These are phyloP conservation scores for Podila verticillata DNA, from an alignment of 192 early-diverging fungal genomes.

Conservation along the genomic window DNA sequence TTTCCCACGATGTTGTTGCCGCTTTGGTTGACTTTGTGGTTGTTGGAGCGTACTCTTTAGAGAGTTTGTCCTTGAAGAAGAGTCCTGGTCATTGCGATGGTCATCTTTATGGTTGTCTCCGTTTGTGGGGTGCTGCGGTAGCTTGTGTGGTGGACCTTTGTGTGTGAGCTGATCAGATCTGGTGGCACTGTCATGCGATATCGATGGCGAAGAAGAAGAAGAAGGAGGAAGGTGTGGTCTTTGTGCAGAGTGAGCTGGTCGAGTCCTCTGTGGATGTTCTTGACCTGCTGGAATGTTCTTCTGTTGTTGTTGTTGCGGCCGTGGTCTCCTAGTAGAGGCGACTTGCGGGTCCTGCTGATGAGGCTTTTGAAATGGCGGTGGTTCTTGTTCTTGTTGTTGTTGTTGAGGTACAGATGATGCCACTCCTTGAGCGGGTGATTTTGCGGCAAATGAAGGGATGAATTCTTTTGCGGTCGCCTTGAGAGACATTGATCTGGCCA, in stretches of 20 bases:
- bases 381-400: slow-evolving; percentile 7
- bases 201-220: too few relatives aligned
- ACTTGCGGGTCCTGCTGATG: background rate
- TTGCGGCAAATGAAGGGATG: slow-evolving; percentile 37
- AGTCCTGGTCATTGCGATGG: too few relatives aligned
- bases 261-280: background rate
- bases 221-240: too few relatives aligned
- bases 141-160: too few relatives aligned
- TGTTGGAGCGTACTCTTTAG: background rate
- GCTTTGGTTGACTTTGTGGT: background rate
- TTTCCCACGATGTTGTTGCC: background rate
- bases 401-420: slow-evolving; percentile 11
- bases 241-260: background rate
- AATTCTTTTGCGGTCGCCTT: slow-evolving; percentile 52
- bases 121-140: too few relatives aligned
- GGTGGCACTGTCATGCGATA: too few relatives aligned
- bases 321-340: background rate
- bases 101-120: too few relatives aligned
- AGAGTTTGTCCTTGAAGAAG: too few relatives aligned
- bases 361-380: slow-evolving; percentile 2
- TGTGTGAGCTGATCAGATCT: too few relatives aligned
- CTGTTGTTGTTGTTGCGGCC: background rate
- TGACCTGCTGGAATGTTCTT: background rate
- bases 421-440: slow-evolving; percentile 11
- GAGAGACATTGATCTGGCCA: slow-evolving; percentile 46